Evolutionary conservation across 139 green algal species (phyloP), one percentile per base, ranked within the genome.

Genomic region (Chlamydomonas schloesseri): DNA sequence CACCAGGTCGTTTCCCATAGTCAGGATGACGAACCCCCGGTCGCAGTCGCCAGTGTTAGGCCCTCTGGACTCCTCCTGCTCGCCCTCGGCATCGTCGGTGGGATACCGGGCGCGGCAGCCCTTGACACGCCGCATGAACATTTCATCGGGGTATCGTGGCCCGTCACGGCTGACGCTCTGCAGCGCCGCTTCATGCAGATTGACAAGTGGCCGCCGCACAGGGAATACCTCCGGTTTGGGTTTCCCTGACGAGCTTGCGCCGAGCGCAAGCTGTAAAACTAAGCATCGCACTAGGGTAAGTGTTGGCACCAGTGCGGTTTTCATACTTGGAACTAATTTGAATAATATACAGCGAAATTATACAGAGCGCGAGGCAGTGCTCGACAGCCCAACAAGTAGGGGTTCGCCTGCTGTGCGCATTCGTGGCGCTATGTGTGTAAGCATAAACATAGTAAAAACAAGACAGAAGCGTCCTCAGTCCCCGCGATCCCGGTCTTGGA

Each of bases 151-250:
- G 31, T 76, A 76, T 1, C 79, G 67, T 0, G 79, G 79, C 2
- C 79, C 79, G n/a, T 85, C 79, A 47, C 79, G 79, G 47, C 37
- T 29, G 13, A 85, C 65, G 31, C 31, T 69, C 36, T 85, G 79
- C 2, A 42, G 11, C 9, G 79, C 79, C 0, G 47, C 79, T 33
- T 85, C 79, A 23, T 53, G 24, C 29, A 85, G 4, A 26, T 85
- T 53, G 1, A 42, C 24, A 20, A 85, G 37, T n/a, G 79, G 79
- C 2, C 79, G 67, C 0, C n/a, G 21, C 6, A 85, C 23, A 6
- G 78, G 78, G 29, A 50, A 83, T 13, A 28, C 20, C 37, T 83
- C 77, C 29, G 18, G 18, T 11, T 62, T 62, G 21, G 55, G 20
- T 62, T 50, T 50, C 8, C 42, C 42, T 13, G 42, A 50, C 5